Evolutionary conservation across 2,329 filamentous ascomycete species (phyloP).

Genomic region (Salinomyces thailandicus): DNA sequence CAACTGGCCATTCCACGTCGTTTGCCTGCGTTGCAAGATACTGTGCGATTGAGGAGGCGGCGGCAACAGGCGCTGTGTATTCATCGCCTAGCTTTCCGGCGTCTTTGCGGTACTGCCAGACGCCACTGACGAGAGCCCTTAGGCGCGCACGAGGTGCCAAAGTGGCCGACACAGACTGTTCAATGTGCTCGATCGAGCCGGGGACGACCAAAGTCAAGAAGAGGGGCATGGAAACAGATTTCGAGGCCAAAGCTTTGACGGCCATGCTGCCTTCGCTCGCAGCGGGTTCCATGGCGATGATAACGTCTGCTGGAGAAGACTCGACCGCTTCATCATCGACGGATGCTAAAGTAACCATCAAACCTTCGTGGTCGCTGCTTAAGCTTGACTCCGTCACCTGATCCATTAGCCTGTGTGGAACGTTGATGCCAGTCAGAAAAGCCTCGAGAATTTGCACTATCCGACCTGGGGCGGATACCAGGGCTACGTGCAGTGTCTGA

Average conservation of each 20-base stretch:
- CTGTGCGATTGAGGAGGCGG: constrained; percentile 15
- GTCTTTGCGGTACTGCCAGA: constrained; percentile 25
- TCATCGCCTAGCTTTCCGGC: constrained; percentile 25
- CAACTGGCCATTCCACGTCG: constrained; percentile 18
- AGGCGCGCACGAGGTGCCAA: constrained; percentile 20
- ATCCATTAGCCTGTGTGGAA: constrained; percentile 6
- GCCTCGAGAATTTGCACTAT: constrained; percentile 24
- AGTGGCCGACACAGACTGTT: constrained; percentile 27
- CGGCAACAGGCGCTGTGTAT: constrained; percentile 12
- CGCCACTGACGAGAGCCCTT: constrained; percentile 29
- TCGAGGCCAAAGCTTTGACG: constrained; percentile 2
- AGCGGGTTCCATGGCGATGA: constrained; percentile 32
- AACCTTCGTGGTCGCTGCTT: constrained; percentile 5
- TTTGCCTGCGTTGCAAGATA: constrained; percentile 10
- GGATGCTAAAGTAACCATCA: constrained; percentile 28
- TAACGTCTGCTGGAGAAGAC: constrained; percentile 25
- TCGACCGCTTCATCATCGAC: constrained; percentile 15
- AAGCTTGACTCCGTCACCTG: constrained; percentile 1
- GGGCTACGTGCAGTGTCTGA: constrained; percentile 18
- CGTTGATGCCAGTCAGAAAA: constrained; percentile 21
- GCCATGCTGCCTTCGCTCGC: constrained; percentile 9
- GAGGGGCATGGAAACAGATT: constrained; percentile 1
- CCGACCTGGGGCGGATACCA: constrained; percentile 21
- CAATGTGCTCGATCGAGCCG: constrained; percentile 34
- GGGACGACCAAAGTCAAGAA: constrained; percentile 33